Evolutionary conservation across 2,329 filamentous ascomycete genomes (phyloP), one percentile per base, ranked within the genome.

Genomic region (Arachnomyces sp.): DNA sequence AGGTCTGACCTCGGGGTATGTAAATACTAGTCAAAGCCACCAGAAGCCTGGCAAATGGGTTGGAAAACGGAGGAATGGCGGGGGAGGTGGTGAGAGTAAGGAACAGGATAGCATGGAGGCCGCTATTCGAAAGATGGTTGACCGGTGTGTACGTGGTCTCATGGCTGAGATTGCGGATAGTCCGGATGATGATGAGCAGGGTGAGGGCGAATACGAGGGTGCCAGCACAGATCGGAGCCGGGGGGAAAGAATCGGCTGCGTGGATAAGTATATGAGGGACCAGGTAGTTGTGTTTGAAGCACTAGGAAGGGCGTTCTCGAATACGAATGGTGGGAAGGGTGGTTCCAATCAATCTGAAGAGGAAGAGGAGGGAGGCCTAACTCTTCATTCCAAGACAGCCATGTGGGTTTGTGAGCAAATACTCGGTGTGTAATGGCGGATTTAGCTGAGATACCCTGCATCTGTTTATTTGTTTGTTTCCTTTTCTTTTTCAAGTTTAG

Each of bases 281-380:
- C 77, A 80, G 49, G 47, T 80, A 17, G 71, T 78, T 1, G 65
- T 80, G 1, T 80, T 77, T 42, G 74, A 79, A 51, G 73, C 73
- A 12, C 55, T 81, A 14, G 73, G 73, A 3, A 48, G 58, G 54
- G 21, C 21, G 52, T n/a, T 52, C 56, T 14, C 2, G 45, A 42
- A 39, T 38, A 40, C 15, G 9, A 40, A 39, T 13, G 34, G 36
- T 35, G 40, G 18, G 18, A 32, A 40, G 11, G 39, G 43, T 7
- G n/a, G n/a, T 9, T n/a, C 25, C 7, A n/a, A n/a, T n/a, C n/a
- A n/a, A n/a, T 16, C 17, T 9, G 16, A 34, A 31, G 25, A 38
- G 14, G 56, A 58, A 41, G 55, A 57, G 31, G 50, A 55, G 31
- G 38, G 58, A 54, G 56, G 39, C 30, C 31, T 46, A 13, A 66